These are phyloP conservation scores for Ophiostoma perfectum DNA, from an alignment of 2,329 filamentous ascomycete genomes.

Conservation along the genomic window DNA sequence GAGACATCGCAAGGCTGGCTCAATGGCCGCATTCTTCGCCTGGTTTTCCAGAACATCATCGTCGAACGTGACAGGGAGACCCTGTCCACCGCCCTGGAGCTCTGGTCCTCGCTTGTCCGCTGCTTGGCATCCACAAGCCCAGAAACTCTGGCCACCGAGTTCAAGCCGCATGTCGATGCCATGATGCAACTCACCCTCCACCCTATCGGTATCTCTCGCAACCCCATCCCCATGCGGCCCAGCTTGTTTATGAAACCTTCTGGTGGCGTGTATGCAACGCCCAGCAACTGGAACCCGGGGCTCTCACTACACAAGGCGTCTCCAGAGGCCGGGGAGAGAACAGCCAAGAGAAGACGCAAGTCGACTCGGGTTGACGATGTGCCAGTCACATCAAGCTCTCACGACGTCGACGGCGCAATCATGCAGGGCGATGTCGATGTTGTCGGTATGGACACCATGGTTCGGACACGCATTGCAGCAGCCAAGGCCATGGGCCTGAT, in stretches of 20 bases:
- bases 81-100: conserved; percentile 73
- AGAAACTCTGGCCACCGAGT: conserved; percentile 63
- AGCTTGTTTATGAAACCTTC: conserved; percentile 89
- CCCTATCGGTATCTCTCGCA: conserved; percentile 84
- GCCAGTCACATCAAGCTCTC: conserved; percentile 58
- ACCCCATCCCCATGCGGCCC: conserved; percentile 88
- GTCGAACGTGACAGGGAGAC: conserved; percentile 86
- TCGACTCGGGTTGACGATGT: conserved; percentile 75
- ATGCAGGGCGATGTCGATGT: conserved; percentile 95
- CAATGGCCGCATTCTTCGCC: conserved; percentile 76
- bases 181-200: conserved; percentile 80
- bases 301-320: conserved; percentile 41
- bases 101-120: conserved; percentile 75
- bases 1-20: conserved; percentile 84
- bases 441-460: conserved; percentile 80
- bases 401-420: conserved; percentile 97
- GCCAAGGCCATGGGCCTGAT: conserved; percentile 80
- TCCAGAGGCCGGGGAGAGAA: conserved; percentile 54
- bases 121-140: conserved; percentile 57
- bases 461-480: conserved; percentile 83
- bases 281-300: conserved; percentile 36
- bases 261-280: conserved; percentile 68
- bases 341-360: conserved; percentile 72
- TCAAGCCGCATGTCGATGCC: conserved; percentile 69
- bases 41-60: conserved; percentile 91